These are phyloP conservation scores for Penicillium silybi DNA, from an alignment of 495 filamentous ascomycete genomes.

Conservation along the genomic window DNA sequence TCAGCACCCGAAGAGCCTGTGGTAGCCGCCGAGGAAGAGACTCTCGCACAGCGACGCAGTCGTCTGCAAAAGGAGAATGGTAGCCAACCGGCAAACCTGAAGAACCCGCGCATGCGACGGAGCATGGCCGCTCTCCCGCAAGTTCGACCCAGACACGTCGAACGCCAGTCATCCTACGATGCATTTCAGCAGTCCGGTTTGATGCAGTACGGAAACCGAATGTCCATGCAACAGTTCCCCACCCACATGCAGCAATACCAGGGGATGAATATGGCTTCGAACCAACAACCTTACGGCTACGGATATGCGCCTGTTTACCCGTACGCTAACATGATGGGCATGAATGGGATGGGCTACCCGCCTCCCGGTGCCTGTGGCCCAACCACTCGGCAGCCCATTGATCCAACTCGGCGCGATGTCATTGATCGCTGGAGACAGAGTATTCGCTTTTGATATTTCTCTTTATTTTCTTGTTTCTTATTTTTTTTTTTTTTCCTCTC, in stretches of 20 bases:
- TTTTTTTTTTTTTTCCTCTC: conserved; percentile 8
- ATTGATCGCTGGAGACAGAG: conserved; percentile 92
- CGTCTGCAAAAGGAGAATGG: conserved; percentile 70
- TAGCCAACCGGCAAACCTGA: conserved; percentile 27
- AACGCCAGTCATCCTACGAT: conserved; percentile 30
- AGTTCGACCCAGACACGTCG: conserved; percentile 46
- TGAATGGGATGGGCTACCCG: conserved; percentile 34
- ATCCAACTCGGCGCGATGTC: conserved; percentile 64
- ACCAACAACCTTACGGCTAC: conserved; percentile 25
- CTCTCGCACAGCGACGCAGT: conserved; percentile 77
- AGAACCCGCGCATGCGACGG: conserved; percentile 37
- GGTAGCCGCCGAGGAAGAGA: conserved; percentile 62
- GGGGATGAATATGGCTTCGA: conserved; percentile 10
- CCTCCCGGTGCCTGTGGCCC: conserved; percentile 28
- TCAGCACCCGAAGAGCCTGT: background rate
- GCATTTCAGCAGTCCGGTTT: conserved; percentile 9
- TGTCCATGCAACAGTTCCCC: conserved; percentile 34
- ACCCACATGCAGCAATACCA: conserved; percentile 15
- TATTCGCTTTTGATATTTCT: conserved; percentile 36
- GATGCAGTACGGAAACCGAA: conserved; percentile 21
- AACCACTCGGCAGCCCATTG: conserved; percentile 33
- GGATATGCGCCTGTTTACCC: conserved; percentile 27
- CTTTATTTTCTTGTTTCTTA: conserved; percentile 3
- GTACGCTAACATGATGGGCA: conserved; percentile 31
- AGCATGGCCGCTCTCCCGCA: conserved; percentile 71